Percentiles rank a stretch among this genome's conserved stretches.
phyloP scores from a whole-genome alignment of 805 yeast genomes.

The Metschnikowia picachoensis region DNA sequence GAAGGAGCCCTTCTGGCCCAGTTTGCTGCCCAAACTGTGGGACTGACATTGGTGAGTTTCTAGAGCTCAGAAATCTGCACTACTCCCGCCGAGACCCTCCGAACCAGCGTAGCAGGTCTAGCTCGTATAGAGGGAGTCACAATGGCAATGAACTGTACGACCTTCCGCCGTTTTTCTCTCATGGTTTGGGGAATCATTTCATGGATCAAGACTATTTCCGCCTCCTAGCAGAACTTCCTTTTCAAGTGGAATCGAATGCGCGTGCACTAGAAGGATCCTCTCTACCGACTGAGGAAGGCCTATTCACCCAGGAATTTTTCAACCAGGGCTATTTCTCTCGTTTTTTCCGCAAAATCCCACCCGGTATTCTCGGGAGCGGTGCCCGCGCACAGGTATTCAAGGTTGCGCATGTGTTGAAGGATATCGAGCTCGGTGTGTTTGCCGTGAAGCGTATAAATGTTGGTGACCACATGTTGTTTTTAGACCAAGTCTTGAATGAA shows the following conservation, averaged over 20 bases:
- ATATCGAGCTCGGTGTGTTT: constrained; percentile 68
- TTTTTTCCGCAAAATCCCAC: constrained; percentile 59
- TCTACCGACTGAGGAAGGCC: background rate
- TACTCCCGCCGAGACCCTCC: too few relatives aligned
- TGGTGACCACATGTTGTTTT: constrained; percentile 69
- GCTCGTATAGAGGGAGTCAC: background rate
- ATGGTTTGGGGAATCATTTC: constrained; percentile 12
- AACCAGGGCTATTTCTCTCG: constrained; percentile 78
- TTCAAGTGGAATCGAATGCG: background rate
- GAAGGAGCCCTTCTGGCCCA: background rate
- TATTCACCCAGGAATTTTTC: constrained; percentile 40
- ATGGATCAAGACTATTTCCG: constrained; percentile 38
- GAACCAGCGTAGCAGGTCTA: too few relatives aligned
- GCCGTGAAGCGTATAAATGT: constrained; percentile 84
- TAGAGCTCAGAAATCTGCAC: background rate
- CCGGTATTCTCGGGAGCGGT: constrained; percentile 65
- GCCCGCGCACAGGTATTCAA: constrained; percentile 81
- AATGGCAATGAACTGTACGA: background rate
- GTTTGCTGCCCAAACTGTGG: background rate
- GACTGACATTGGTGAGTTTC: background rate
- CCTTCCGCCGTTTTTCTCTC: background rate
- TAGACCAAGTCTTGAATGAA: constrained; percentile 69
- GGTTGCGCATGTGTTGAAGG: constrained; percentile 77
- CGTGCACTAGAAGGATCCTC: constrained; percentile 1
- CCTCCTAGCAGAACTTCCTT: constrained; percentile 27